Evolutionary conservation across 305 asterid species (phyloP).

Genomic region (Fraxinus floribunda): DNA sequence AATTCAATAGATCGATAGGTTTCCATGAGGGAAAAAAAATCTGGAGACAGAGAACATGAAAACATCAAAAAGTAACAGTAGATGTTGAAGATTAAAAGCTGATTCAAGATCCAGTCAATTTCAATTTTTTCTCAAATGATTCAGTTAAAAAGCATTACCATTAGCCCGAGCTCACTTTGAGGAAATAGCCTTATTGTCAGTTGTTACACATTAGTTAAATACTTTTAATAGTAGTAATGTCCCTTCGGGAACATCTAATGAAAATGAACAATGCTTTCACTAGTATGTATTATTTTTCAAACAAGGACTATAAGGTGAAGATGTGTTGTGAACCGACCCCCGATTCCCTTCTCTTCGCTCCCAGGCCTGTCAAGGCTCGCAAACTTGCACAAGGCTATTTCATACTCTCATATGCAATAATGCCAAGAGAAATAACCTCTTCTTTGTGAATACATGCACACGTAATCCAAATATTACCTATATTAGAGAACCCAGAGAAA

Average conservation of each 20-base stretch:
- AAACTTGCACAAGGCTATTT: not conserved
- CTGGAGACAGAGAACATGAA: not conserved
- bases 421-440: not conserved
- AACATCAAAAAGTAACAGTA: not conserved
- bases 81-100: not conserved
- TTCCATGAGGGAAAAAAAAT: slow-evolving; percentile 5
- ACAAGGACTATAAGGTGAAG: slow-evolving; percentile 11
- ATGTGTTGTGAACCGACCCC: not conserved
- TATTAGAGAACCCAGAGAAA: not conserved
- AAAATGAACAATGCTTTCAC: not conserved
- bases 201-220: not conserved
- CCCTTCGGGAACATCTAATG: not conserved
- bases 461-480: not conserved
- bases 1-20: slow-evolving; percentile 5
- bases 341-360: not conserved
- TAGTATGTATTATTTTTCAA: not conserved
- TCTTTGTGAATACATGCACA: not conserved
- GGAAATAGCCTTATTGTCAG: not conserved
- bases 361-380: not conserved
- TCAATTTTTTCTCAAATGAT: slow-evolving; percentile 13
- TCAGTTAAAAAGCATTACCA: not conserved
- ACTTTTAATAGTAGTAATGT: not conserved
- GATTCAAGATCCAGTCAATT: slow-evolving; percentile 3
- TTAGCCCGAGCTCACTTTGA: not conserved
- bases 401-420: not conserved